phyloP scores from a whole-genome alignment of 2,329 filamentous ascomycete species.

The Ophiocordyceps camponoti-floridani region DNA sequence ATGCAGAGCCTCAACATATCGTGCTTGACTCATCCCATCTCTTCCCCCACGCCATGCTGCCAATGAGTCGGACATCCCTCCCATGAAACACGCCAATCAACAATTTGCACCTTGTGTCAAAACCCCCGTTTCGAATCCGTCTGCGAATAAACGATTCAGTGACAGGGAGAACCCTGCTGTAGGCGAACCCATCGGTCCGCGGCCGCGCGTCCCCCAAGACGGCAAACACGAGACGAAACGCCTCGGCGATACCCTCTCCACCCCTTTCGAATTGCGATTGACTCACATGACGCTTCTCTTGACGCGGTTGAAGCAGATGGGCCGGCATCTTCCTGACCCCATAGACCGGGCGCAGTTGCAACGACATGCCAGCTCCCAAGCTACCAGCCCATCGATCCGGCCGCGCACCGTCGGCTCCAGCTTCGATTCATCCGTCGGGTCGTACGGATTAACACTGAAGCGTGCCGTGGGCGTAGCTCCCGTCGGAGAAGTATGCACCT shows the following conservation, averaged over 20 bases:
- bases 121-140: background rate
- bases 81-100: background rate
- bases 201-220: too few relatives aligned
- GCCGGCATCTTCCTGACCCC: background rate
- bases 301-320: background rate
- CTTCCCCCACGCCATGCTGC: too few relatives aligned
- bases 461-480: background rate
- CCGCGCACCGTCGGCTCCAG: background rate
- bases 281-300: background rate
- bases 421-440: background rate
- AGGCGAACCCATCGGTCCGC: background rate
- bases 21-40: background rate
- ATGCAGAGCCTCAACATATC: background rate
- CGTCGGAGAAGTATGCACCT: constrained; percentile 1
- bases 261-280: too few relatives aligned
- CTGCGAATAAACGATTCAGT: background rate
- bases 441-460: background rate
- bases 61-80: too few relatives aligned
- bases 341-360: background rate
- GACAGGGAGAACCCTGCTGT: background rate
- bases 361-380: background rate
- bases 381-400: too few relatives aligned
- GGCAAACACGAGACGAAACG: background rate
- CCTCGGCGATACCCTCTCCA: background rate
- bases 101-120: background rate